Percentiles rank a stretch among this genome's conserved stretches.
Evolutionary conservation across 495 filamentous ascomycete genomes (phyloP).

Genomic region (Melanomma pulvis-pyrius): DNA sequence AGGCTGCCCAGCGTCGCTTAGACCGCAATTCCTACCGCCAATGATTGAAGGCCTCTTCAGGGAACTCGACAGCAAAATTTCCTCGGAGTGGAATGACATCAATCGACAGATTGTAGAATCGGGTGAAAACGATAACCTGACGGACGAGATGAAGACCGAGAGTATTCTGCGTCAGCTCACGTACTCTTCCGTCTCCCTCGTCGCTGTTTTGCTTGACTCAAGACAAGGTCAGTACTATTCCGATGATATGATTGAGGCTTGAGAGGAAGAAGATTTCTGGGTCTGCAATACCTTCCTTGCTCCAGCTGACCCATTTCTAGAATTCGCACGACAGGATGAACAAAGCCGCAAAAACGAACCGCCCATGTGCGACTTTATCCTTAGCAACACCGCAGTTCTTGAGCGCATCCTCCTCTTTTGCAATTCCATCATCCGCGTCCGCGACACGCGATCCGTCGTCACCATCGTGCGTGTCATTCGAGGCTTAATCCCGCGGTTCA

Average conservation of each 20-base stretch:
- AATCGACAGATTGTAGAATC: slow-evolving; percentile 66
- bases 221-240: slow-evolving; percentile 31
- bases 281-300: too few relatives aligned
- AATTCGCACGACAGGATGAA: slow-evolving; percentile 12
- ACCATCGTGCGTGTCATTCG: slow-evolving; percentile 70
- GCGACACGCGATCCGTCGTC: slow-evolving; percentile 84
- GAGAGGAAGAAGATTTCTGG: too few relatives aligned
- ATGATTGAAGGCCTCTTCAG: slow-evolving; percentile 79
- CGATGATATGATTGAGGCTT: too few relatives aligned
- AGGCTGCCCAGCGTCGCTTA: slow-evolving; percentile 78
- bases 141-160: slow-evolving; percentile 97
- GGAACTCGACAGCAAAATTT: slow-evolving; percentile 85
- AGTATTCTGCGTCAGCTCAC: slow-evolving; percentile 94
- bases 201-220: slow-evolving; percentile 83
- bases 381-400: slow-evolving; percentile 75
- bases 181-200: slow-evolving; percentile 86
- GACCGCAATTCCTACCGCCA: slow-evolving; percentile 81
- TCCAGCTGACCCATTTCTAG: slow-evolving; percentile 1
- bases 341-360: slow-evolving; percentile 16
- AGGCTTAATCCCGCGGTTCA: slow-evolving; percentile 30
- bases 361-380: slow-evolving; percentile 61
- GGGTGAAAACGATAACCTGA: slow-evolving; percentile 68
- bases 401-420: slow-evolving; percentile 90
- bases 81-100: slow-evolving; percentile 74
- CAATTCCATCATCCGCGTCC: slow-evolving; percentile 86